phyloP scores from a whole-genome alignment of 768 basidiomycete species.

The Coprinopsis strossmayeri region DNA sequence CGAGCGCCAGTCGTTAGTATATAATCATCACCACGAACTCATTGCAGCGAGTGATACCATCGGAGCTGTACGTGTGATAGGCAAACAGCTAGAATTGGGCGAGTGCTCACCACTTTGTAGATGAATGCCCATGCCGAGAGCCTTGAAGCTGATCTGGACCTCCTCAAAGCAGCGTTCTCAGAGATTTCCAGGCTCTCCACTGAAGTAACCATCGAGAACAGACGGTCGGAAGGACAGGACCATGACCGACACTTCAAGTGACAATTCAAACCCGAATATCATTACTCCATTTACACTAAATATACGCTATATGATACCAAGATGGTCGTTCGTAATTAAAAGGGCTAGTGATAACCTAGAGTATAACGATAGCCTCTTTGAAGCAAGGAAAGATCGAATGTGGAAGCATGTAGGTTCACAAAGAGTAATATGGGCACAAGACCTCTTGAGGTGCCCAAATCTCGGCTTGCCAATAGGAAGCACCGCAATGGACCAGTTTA shows the following conservation, averaged over 20 bases:
- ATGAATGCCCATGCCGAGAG: constrained; percentile 87
- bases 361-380: too few relatives aligned
- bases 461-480: constrained; percentile 38
- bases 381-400: too few relatives aligned
- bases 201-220: constrained; percentile 54
- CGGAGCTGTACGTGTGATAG: constrained; percentile 70
- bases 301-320: too few relatives aligned
- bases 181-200: constrained; percentile 77
- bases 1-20: constrained; percentile 86
- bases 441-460: constrained; percentile 22
- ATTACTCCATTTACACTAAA: too few relatives aligned
- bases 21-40: constrained; percentile 93
- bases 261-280: background rate
- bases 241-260: too few relatives aligned
- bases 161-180: constrained; percentile 73
- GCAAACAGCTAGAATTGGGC: too few relatives aligned
- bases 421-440: too few relatives aligned
- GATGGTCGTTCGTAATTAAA: too few relatives aligned
- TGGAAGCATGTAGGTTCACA: too few relatives aligned
- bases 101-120: constrained; percentile 28
- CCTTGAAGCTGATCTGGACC: constrained; percentile 78
- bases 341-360: too few relatives aligned
- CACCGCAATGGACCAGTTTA: constrained; percentile 30
- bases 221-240: too few relatives aligned
- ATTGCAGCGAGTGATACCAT: constrained; percentile 93